Evolutionary conservation across 176 grass and related monocot genomes (phyloP).

Genomic region (Avena eriantha): DNA sequence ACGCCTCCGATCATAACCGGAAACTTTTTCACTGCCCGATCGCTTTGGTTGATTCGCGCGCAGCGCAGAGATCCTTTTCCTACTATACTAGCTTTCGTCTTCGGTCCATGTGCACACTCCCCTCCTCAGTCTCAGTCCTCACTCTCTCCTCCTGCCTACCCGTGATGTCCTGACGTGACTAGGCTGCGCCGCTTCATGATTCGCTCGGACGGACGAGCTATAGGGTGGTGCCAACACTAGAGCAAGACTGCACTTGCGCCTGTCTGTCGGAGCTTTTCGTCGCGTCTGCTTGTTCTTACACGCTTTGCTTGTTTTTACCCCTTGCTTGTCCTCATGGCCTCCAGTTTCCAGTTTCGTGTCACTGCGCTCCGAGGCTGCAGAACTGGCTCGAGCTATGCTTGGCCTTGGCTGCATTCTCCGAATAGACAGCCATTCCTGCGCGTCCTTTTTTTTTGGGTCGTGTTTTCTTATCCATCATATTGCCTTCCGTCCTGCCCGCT

Average conservation of each 20-base stretch:
- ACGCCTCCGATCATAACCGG: neutral
- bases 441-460: neutral
- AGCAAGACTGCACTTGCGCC: conserved; percentile 2
- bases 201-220: neutral
- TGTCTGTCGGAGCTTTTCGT: neutral
- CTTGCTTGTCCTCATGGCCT: neutral
- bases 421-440: neutral
- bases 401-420: neutral
- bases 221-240: neutral
- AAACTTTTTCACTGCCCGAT: neutral
- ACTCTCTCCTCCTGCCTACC: neutral
- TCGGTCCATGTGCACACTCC: neutral
- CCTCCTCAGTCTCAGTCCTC: neutral
- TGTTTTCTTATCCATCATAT: neutral
- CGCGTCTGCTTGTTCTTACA: conserved; percentile 38
- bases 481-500: neutral
- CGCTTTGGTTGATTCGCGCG: neutral
- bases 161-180: conserved; percentile 30
- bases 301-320: neutral
- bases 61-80: conserved; percentile 23
- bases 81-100: neutral
- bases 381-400: neutral
- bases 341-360: conserved; percentile 11
- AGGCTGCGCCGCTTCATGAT: neutral
- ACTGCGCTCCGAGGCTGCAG: neutral